Percentiles rank a stretch among this genome's conserved stretches.
Conservation (phyloP, 352 stramenopile genomes). For the Phytopythium vexans region DNA sequence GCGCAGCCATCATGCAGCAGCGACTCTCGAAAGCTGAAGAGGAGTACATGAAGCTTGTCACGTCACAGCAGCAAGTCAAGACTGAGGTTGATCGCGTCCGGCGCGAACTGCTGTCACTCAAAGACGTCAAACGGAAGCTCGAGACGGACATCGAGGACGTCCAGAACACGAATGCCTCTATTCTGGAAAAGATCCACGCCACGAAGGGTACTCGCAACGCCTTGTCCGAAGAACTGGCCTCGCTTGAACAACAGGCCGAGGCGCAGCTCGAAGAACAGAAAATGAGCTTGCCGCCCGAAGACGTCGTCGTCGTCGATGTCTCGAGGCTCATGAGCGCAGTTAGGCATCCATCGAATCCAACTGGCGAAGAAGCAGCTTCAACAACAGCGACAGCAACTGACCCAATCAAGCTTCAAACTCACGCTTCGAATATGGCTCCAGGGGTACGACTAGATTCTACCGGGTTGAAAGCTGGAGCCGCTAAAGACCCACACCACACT, state of each 20-base stretch:
- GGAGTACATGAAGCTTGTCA: slow-evolving; percentile 79
- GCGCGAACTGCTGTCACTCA: slow-evolving; percentile 52
- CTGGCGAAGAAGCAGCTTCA: no score
- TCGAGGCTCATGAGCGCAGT: slow-evolving; percentile 55
- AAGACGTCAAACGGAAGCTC: slow-evolving; percentile 57
- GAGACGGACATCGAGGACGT: slow-evolving; percentile 59
- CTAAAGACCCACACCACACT: no score
- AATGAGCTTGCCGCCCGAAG: slow-evolving; percentile 58
- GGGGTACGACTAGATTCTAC: no score
- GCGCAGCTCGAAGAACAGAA: slow-evolving; percentile 46
- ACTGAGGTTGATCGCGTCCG: slow-evolving; percentile 56
- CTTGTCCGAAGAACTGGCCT: slow-evolving; percentile 46
- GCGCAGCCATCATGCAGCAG: slow-evolving; percentile 71
- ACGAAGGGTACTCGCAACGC: slow-evolving; percentile 47
- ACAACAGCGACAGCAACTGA: no score
- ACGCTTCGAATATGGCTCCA: no score
- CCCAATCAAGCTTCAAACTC: no score
- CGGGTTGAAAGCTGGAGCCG: no score
- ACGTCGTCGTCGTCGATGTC: slow-evolving; percentile 61
- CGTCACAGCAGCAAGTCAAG: slow-evolving; percentile 55
- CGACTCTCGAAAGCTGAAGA: slow-evolving; percentile 68
- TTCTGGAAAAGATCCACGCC: slow-evolving; percentile 44
- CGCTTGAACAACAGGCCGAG: slow-evolving; percentile 57
- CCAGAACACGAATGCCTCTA: slow-evolving; percentile 23
- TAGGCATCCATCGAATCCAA: no score